A percentile compares a stretch with the other conserved stretches of the same genome.
These are phyloP conservation scores for Cytauxzoon felis DNA, from an alignment of 169 alveolate genomes.

Conservation along the genomic window DNA sequence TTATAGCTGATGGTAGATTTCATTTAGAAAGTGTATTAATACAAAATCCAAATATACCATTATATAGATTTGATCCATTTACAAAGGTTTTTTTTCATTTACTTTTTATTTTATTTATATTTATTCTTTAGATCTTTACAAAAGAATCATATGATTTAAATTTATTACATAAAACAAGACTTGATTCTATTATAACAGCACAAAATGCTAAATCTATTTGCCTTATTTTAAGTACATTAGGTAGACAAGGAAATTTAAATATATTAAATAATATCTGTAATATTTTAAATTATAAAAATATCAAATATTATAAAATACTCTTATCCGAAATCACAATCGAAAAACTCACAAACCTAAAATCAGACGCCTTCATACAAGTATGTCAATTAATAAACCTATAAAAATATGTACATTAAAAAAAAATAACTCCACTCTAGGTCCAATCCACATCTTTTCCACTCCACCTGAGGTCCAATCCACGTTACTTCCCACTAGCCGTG, in stretches of 20 bases:
- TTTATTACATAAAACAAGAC: slow-evolving; percentile 83
- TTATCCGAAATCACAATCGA: slow-evolving; percentile 72
- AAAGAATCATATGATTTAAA: slow-evolving; percentile 84
- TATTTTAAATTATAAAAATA: slow-evolving; percentile 33
- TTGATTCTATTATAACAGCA: slow-evolving; percentile 74
- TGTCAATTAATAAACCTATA: too few relatives aligned
- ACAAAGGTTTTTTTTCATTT: slow-evolving; percentile 56
- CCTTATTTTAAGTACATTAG: slow-evolving; percentile 76
- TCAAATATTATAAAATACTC: slow-evolving; percentile 45
- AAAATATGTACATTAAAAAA: too few relatives aligned
- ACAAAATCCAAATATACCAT: slow-evolving; percentile 88
- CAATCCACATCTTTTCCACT: too few relatives aligned
- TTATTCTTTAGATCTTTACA: slow-evolving; percentile 62
- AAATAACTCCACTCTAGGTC: too few relatives aligned
- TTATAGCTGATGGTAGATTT: slow-evolving; percentile 98
- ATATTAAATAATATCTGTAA: slow-evolving; percentile 57
- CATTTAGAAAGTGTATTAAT: slow-evolving; percentile 99
- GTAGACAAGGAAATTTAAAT: slow-evolving; percentile 80
- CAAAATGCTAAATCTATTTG: slow-evolving; percentile 58
- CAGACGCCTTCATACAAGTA: slow-evolving; percentile 64
- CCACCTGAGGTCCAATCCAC: too few relatives aligned
- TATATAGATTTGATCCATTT: slow-evolving; percentile 94
- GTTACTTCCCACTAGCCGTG: too few relatives aligned
- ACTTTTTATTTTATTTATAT: background rate
- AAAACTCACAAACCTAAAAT: slow-evolving; percentile 54